Evolutionary conservation across 2,329 filamentous ascomycete species (phyloP).

Genomic region (Alternaria triticimaculans): DNA sequence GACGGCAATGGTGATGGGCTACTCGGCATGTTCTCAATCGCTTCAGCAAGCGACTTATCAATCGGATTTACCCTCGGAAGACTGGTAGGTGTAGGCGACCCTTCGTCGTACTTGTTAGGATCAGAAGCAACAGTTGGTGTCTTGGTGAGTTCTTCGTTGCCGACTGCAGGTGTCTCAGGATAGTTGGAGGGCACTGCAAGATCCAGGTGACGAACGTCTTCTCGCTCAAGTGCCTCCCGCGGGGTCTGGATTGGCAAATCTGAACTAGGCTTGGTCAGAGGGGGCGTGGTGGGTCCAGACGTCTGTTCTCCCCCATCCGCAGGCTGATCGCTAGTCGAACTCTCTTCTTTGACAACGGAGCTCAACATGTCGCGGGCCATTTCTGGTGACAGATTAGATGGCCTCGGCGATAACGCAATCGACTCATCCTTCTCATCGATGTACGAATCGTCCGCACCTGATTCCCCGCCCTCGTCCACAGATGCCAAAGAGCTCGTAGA

Average conservation of each 20-base stretch:
- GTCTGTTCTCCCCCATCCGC: conserved; percentile 7
- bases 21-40: conserved; percentile 44
- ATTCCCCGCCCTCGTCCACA: conserved; percentile 69
- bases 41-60: conserved; percentile 41
- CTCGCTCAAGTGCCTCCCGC: conserved; percentile 52
- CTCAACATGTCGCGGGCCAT: conserved; percentile 69
- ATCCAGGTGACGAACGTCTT: conserved; percentile 68
- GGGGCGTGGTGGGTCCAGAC: conserved; percentile 15
- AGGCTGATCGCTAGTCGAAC: conserved; percentile 35
- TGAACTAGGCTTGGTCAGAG: conserved; percentile 12
- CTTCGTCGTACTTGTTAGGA: conserved; percentile 23
- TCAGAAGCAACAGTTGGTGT: conserved; percentile 37
- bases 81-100: conserved; percentile 40
- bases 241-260: conserved; percentile 37
- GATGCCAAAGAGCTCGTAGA: conserved; percentile 76
- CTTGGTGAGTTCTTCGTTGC: conserved; percentile 34
- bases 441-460: conserved; percentile 37
- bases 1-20: conserved; percentile 31
- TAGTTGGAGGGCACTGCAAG: conserved; percentile 60
- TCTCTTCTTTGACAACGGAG: conserved; percentile 70
- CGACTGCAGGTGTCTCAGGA: conserved; percentile 18
- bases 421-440: conserved; percentile 41
- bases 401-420: conserved; percentile 40
- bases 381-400: conserved; percentile 61
- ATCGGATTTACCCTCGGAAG: conserved; percentile 43